Evolutionary conservation across 192 early-diverging fungal species (phyloP).

Genomic region (Coemansia sp.): DNA sequence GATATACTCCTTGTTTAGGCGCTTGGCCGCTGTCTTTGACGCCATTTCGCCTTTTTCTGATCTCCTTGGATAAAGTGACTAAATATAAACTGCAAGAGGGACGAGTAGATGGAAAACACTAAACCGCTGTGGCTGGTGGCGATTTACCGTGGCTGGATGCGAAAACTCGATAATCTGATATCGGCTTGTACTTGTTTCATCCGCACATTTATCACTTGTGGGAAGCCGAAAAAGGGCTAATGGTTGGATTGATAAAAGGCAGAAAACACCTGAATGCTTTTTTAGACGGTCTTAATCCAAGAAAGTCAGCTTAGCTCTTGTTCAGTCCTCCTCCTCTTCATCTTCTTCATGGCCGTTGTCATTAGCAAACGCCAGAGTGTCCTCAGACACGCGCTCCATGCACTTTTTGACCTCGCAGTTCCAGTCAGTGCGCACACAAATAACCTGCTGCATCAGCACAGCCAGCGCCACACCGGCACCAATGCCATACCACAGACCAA

Average conservation of each 20-base stretch:
- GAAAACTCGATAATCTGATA: too few species aligned
- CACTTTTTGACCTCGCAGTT: conserved; percentile 31
- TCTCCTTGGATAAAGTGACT: background rate
- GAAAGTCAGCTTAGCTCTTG: too few species aligned
- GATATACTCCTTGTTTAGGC: conserved; percentile 76
- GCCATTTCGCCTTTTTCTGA: conserved; percentile 60
- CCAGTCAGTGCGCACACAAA: conserved; percentile 36
- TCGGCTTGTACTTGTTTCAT: too few species aligned
- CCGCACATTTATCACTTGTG: too few species aligned
- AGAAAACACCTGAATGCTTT: too few species aligned
- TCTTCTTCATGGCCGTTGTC: too few species aligned
- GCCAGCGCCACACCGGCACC: conserved; percentile 33
- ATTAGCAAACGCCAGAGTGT: background rate
- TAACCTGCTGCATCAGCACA: conserved; percentile 32
- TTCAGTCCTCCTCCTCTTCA: too few species aligned
- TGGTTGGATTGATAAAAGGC: too few species aligned
- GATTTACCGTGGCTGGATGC: too few species aligned
- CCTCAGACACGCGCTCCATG: conserved; percentile 35
- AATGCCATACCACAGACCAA: conserved; percentile 47
- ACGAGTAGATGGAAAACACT: background rate
- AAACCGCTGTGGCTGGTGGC: background rate
- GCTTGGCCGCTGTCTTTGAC: conserved; percentile 71
- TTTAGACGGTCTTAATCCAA: too few species aligned
- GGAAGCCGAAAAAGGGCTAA: too few species aligned
- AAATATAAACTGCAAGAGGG: conserved; percentile 4